phyloP scores from a whole-genome alignment of 768 basidiomycete species.

The Mycena albidolilacea region DNA sequence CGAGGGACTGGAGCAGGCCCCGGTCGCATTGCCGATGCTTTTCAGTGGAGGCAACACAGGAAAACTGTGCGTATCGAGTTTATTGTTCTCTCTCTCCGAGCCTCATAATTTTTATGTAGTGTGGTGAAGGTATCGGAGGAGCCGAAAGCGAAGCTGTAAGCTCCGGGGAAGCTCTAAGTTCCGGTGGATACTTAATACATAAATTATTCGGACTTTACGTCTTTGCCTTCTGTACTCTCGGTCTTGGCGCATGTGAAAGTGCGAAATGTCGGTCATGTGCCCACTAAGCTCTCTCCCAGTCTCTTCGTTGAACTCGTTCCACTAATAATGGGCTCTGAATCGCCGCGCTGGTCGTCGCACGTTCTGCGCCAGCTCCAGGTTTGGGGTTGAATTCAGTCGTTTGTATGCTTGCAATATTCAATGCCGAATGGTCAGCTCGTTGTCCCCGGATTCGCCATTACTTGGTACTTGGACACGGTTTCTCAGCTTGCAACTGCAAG shows the following conservation, averaged over 20 bases:
- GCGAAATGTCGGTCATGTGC: not conserved
- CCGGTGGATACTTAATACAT: not conserved
- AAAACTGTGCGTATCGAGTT: conserved; percentile 67
- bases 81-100: conserved; percentile 10
- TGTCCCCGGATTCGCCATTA: conserved; percentile 75
- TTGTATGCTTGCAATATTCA: not conserved
- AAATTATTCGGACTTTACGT: not conserved
- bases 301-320: conserved; percentile 13
- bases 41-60: conserved; percentile 86
- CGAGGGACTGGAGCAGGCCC: conserved; percentile 81
- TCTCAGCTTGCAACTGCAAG: conserved; percentile 59
- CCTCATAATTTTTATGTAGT: conserved; percentile 50
- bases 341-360: conserved; percentile 37
- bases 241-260: conserved; percentile 13
- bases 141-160: conserved; percentile 54
- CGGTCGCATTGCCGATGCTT: conserved; percentile 76
- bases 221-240: too few relatives aligned
- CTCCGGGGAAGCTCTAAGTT: not conserved
- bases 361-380: conserved; percentile 41
- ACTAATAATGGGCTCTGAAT: conserved; percentile 15
- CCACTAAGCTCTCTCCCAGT: not conserved
- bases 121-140: conserved; percentile 72
- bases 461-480: conserved; percentile 73
- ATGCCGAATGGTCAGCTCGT: conserved; percentile 61
- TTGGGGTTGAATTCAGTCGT: not conserved